These are phyloP conservation scores for Cronartium quercuum DNA, from an alignment of 1,284 basidiomycete species.

Conservation along the genomic window DNA sequence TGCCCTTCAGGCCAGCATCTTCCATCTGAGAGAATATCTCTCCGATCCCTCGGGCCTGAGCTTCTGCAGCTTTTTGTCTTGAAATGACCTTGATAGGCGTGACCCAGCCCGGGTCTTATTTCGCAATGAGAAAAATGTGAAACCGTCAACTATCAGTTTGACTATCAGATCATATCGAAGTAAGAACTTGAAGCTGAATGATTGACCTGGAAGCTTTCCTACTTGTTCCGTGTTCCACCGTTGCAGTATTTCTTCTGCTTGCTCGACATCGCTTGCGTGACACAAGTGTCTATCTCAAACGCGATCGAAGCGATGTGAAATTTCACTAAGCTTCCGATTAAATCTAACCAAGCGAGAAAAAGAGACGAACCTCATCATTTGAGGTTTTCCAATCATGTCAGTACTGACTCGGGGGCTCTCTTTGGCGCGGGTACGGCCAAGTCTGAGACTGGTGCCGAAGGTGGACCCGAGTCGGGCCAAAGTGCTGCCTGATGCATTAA, in stretches of 20 bases:
- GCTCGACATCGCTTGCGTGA: slow-evolving; percentile 86
- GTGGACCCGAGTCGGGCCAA: background rate
- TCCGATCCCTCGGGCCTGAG: background rate
- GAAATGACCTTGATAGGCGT: background rate
- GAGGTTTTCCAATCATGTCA: slow-evolving; percentile 33
- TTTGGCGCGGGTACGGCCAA: background rate
- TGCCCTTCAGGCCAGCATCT: background rate
- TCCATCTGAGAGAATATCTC: background rate
- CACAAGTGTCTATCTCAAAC: slow-evolving; percentile 66
- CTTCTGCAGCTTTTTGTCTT: slow-evolving; percentile 4
- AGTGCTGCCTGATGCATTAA: background rate
- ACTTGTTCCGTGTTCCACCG: slow-evolving; percentile 85
- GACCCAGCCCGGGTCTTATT: background rate
- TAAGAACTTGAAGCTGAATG: slow-evolving; percentile 17
- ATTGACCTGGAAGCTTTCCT: slow-evolving; percentile 78
- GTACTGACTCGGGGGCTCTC: slow-evolving; percentile 8
- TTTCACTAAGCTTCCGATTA: background rate
- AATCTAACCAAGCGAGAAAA: background rate
- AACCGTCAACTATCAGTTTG: background rate
- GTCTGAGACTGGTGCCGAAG: background rate
- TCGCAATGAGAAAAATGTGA: background rate
- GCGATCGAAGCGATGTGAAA: background rate
- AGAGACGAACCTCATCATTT: slow-evolving; percentile 23
- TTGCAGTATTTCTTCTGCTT: slow-evolving; percentile 77
- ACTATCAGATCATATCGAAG: background rate